Evolutionary conservation across 352 stramenopile species (phyloP), one percentile per base, ranked within the genome.

Genomic region (Pythium volutum): DNA sequence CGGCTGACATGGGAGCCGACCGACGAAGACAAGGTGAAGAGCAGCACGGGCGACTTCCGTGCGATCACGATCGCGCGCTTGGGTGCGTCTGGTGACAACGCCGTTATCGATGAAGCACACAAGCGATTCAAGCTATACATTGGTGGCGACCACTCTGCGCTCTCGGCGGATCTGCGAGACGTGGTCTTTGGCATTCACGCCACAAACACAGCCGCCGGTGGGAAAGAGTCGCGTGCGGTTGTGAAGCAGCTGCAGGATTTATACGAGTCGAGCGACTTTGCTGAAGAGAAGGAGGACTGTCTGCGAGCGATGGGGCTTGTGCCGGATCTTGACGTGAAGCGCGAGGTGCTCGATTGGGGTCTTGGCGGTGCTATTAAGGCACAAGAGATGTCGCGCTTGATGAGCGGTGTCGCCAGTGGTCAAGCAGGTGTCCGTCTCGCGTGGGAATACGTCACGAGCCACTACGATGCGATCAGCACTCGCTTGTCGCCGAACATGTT

Each of bases 321-420:
- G 14, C 70, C 75, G 22, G 58, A 75, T 43, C 53, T 68, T 22
- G 39, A 58, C 14, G 36, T 73, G 7, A 85, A 93, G 62, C 68
- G 67, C 33, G 73, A 85, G 48, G 76, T 89, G 14, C 72, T 96
- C n/a, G 75, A 92, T 47, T 96, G 82, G 78, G 74, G 79, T 2
- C 55, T 96, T 14, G 76, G 77, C 31, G 59, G 59, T 23, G 42
- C 42, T 38, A 79, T 93, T 11, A 79, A 83, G 1, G 70, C 72
- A 20, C 84, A 95, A 62, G 84, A 95, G 34, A 79, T 87, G 45
- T 67, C 74, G 18, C 63, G 58, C 4, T 63, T 80, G 5, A 81
- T 95, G 49, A 67, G 46, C 11, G 79, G 81, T 33, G 76, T 95
- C 20, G 76, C 76, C 4, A 73, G 64, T 43, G 75, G 88, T 33